Percentiles rank a stretch among this genome's conserved stretches.
Evolutionary conservation across 2,329 filamentous ascomycete species (phyloP).

Genomic region (Saccharata proteae): DNA sequence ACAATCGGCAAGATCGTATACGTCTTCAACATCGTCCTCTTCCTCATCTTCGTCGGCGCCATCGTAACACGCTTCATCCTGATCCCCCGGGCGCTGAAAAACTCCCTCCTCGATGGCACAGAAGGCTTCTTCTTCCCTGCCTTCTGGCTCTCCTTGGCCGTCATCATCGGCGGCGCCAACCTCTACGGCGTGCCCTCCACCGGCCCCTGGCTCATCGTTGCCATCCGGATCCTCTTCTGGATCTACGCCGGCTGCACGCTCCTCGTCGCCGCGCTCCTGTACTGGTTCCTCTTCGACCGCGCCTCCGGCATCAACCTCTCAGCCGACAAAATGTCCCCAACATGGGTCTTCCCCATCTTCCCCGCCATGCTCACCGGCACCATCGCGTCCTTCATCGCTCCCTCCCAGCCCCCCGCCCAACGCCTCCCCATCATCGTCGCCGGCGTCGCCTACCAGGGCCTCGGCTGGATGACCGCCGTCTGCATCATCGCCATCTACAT

Average conservation of each 20-base stretch:
- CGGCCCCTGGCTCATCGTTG: slow-evolving; percentile 28
- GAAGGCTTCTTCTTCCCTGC: slow-evolving; percentile 39
- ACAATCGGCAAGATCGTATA: slow-evolving; percentile 41
- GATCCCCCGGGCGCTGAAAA: slow-evolving; percentile 31
- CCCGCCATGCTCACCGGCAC: slow-evolving; percentile 63
- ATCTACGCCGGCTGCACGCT: slow-evolving; percentile 30
- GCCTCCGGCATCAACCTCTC: slow-evolving; percentile 23
- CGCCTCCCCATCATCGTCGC: slow-evolving; percentile 53
- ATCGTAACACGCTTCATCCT: slow-evolving; percentile 33
- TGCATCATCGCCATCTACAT: slow-evolving; percentile 66
- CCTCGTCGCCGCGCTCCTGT: slow-evolving; percentile 33
- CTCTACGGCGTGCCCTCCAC: slow-evolving; percentile 27
- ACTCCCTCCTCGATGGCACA: slow-evolving; percentile 37
- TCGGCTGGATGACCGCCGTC: slow-evolving; percentile 56
- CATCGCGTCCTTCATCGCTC: slow-evolving; percentile 53
- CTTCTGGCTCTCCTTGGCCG: slow-evolving; percentile 29
- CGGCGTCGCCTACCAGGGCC: slow-evolving; percentile 56
- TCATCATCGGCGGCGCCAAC: slow-evolving; percentile 31
- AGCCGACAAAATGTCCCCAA: slow-evolving; percentile 58
- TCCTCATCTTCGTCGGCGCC: slow-evolving; percentile 22
- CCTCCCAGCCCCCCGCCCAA: slow-evolving; percentile 43
- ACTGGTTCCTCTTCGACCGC: slow-evolving; percentile 52
- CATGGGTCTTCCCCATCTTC: slow-evolving; percentile 64
- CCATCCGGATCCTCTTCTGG: slow-evolving; percentile 31
- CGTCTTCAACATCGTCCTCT: slow-evolving; percentile 38